A percentile compares a stretch with the other conserved stretches of the same genome.
Evolutionary conservation across 1,284 basidiomycete genomes (phyloP).

Genomic region (Heliocybe sulcata): DNA sequence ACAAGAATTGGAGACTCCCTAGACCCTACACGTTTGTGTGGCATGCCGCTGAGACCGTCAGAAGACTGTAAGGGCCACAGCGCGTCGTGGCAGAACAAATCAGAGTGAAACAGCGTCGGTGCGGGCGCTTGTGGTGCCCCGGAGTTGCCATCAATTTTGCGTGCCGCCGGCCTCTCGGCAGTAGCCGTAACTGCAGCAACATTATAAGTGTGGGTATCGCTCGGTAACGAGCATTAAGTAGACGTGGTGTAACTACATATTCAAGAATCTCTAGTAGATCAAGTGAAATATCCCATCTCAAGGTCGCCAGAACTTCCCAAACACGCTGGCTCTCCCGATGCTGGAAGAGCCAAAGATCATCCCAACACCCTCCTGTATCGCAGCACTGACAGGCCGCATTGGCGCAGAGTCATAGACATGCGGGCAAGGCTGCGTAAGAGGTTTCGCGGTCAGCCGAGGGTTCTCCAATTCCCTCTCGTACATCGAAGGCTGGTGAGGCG

Average conservation of each 20-base stretch:
- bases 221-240: no score
- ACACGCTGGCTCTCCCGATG: conserved; percentile 44
- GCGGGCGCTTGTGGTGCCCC: not conserved
- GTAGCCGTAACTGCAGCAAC: no score
- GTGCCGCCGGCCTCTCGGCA: not conserved
- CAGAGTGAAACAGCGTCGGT: not conserved
- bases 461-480: conserved; percentile 66
- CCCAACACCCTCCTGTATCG: conserved; percentile 63
- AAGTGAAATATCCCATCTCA: not conserved
- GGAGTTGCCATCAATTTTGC: not conserved
- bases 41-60: not conserved
- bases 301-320: conserved; percentile 57
- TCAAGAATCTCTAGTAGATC: not conserved
- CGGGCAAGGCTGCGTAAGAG: conserved; percentile 63
- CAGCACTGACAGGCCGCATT: conserved; percentile 69
- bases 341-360: conserved; percentile 43
- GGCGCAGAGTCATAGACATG: conserved; percentile 71
- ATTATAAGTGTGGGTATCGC: no score
- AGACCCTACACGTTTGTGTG: not conserved
- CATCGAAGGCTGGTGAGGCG: conserved; percentile 56
- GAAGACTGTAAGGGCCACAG: not conserved
- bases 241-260: not conserved
- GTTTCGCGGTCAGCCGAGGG: conserved; percentile 39
- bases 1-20: not conserved
- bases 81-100: not conserved